Base-by-base conservation (phyloP, 2,329 filamentous ascomycete genomes). In the Teratosphaeriaceae sp. region DNA sequence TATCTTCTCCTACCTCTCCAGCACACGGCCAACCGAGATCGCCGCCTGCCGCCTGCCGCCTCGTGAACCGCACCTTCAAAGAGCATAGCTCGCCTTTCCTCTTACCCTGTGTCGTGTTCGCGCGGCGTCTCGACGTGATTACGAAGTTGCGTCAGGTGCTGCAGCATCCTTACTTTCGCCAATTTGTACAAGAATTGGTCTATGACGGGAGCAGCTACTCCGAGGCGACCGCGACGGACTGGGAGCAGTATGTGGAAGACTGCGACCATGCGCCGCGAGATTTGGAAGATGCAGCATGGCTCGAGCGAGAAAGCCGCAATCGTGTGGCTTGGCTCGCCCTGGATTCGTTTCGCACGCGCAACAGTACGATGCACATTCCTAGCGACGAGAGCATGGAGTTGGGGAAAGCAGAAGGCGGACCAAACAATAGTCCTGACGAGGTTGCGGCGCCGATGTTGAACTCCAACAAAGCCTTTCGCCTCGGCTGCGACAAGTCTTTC, bases 1-100 rank as follows among this genome's bases (percentile, higher is more conserved):
- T 15, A 23, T 46, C 9, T 50, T 50, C 36, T 43, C 37, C 36
- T 38, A 40, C n/a, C 5, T 43, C 20, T n/a, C 38, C 13, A 13
- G 9, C 12, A 11, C 22, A 13, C 27, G 15, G 12, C 18, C 20
- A 3, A 29, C 3, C 15, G 39, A 45, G 16, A 24, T 50, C 16
- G 33, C 19, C 3, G 40, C 21, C 21, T 50, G 33, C 19, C 3
- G 40, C 21, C 21, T 50, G 39, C 37, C 45, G 48, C 9, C 35
- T 47, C 4, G 44, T 47, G 3, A 44, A 36, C 36, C 39, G 27
- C 11, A 18, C 19, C 12, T 47, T 51, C 26, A 40, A 45, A 5
- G 29, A 49, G 21, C 37, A 47, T 19, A 44, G 47, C 45, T 49
- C 47, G 34, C 49, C 40, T n/a, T 49, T 40, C 23, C 40, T 51